Base-by-base conservation (phyloP, 768 basidiomycete species). In the Lactarius psammicola region DNA sequence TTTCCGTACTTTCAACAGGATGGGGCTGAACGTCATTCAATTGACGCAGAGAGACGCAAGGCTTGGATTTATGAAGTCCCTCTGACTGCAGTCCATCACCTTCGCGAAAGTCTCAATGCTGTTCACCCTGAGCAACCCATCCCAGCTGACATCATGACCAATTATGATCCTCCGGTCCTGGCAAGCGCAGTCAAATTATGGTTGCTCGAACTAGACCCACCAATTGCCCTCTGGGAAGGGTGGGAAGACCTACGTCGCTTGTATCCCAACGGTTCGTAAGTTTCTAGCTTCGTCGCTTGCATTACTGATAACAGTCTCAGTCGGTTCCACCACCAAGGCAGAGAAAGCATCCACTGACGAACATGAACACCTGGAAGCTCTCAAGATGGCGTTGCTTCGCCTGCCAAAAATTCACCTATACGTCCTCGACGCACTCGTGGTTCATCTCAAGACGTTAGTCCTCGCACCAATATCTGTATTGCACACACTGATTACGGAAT, bases 51-150 rank as follows among this genome's bases (percentile, higher is more conserved):
- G 74, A 89, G 86, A 73, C 87, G 95, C 65, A 94, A 89, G 78
- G 79, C 88, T 4, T 98, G 95, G 95, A 92, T 98, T 61, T 98
- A 97, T 76, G 94, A 98, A 71, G 90, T 92, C 4, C 94, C 95
- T 1, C 82, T 98, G 7, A 80, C 86, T 1, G 85, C 86, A 30
- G 84, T 90, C 18, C 95, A 98, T 71, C 89, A 89, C 65, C 85
- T 98, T 34, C 87, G 95, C 63, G 92, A 94, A 76, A 81, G 82
- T 6, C 79, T 98, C 60, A 96, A 97, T 73, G 85, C 82, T 11
- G 76, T 90, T n/a, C 87, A 84, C 8, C 74, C 81, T 59, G 82
- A 78, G 65, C 75, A 80, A 34, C 78, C 81, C 53, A 78, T 85
- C 34, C 76, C 83, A 7, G 68, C 76, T 13, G 80, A 87, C 26